phyloP scores from a whole-genome alignment of 345 rosid species.

The Eucalyptus marginata region DNA sequence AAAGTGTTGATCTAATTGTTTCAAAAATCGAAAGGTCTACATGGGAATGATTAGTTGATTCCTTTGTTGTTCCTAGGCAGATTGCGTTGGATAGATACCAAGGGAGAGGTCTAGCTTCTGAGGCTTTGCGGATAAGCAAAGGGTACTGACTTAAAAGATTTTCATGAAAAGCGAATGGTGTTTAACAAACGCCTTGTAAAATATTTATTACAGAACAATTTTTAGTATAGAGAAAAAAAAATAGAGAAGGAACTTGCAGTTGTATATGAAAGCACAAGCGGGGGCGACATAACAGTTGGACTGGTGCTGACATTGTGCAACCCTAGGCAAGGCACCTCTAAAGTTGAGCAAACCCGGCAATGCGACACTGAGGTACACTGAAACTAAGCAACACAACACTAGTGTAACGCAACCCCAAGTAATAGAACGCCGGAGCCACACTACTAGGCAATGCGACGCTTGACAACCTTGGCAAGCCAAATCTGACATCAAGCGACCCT shows the following conservation, averaged over 20 bases:
- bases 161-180: not conserved
- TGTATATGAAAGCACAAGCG: too few relatives aligned
- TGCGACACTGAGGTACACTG: accelerated
- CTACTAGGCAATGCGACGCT: not conserved
- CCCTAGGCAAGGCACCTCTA: not conserved
- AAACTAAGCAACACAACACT: accelerated
- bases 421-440: accelerated
- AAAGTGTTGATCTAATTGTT: not conserved
- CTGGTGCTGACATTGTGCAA: too few relatives aligned
- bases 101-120: too few relatives aligned
- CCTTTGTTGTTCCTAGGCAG: too few relatives aligned
- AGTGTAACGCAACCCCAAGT: not conserved
- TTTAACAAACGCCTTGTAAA: not conserved
- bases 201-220: not conserved
- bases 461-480: too few relatives aligned
- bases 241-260: too few relatives aligned
- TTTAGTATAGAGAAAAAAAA: not conserved
- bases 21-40: not conserved
- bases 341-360: not conserved
- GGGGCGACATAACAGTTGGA: too few relatives aligned
- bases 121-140: not conserved
- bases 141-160: not conserved
- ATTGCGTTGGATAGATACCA: too few relatives aligned
- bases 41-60: too few relatives aligned
- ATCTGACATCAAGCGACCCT: too few relatives aligned